Base-by-base conservation (phyloP, 345 rosid genomes). In the Xanthoceras sorbifolium region DNA sequence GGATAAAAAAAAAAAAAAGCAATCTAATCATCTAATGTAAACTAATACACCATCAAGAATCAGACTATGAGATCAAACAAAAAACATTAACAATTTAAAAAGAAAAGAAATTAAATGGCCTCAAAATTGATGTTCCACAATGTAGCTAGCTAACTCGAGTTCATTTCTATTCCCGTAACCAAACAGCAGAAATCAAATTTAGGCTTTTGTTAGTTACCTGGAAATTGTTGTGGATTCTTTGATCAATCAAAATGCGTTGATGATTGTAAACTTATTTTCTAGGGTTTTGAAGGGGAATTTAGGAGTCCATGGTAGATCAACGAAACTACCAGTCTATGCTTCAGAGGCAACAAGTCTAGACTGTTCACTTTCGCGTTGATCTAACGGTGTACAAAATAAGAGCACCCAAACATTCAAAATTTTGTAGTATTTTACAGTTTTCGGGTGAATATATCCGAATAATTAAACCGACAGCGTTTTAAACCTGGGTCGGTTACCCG, bases 211-310 rank as follows among this genome's bases (percentile, higher is more conserved):
- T 23, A 18, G 67, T 62, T 63, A 73, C 76, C 76, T 3, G 69
- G 26, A 20, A 44, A 18, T 61, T n/a, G 40, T 73, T 17, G 54
- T 26, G 63, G 31, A 62, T 62, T n/a, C 25, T 73, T 46, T 29
- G 26, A 73, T 12, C 31, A 57, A 28, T 57, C 11, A 11, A 57
- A 57, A 1, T 73, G 42, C 9, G 48, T 46, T 46, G 57, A 73
- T 5, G n/a, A 8, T 62, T 11, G 40, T 0, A 26, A 48, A 44
- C 29, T 38, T 9, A 38, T 38, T 67, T 15, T 29, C 52, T 22
- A 70, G 79, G 76, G 72, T 70, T 80, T 70, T 23, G 67, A 54
- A 9, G 11, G 55, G 54, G 57, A 42, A 55, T 54, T 38, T 60
- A n/a, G 29, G 46, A 57, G 6, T 48, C 25, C 15, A 34, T 15